Conservation (phyloP, 169 alveolate species). For the Plasmodium inui region DNA sequence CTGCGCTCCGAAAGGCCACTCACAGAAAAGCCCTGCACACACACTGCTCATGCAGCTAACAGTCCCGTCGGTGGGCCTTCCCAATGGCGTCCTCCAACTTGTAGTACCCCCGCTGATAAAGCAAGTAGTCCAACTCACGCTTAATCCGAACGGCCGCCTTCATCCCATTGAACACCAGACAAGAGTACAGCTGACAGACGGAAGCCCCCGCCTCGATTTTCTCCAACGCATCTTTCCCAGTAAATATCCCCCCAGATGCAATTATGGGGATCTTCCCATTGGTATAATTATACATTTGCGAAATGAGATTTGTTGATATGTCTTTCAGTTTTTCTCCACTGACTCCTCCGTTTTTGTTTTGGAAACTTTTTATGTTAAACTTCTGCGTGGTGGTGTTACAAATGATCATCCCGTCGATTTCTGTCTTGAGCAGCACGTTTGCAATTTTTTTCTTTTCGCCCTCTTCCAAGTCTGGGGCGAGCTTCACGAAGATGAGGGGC, state of each 20-base stretch:
- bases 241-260: constrained; percentile 91
- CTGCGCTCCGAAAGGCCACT: no score
- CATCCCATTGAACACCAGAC: constrained; percentile 82
- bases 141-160: constrained; percentile 56
- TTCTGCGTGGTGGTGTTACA: constrained; percentile 88
- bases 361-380: not conserved
- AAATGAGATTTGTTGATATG: constrained; percentile 82
- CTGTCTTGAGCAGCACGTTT: constrained; percentile 84
- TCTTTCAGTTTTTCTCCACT: constrained; percentile 87
- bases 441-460: constrained; percentile 87
- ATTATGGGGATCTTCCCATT: constrained; percentile 86
- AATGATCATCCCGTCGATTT: constrained; percentile 87
- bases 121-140: constrained; percentile 39
- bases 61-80: not conserved
- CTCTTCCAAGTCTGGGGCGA: constrained; percentile 87
- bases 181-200: constrained; percentile 86
- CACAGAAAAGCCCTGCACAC: no score
- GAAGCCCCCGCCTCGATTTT: constrained; percentile 92
- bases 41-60: no score
- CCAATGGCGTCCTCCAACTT: constrained; percentile 70
- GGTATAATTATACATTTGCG: constrained; percentile 86
- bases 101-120: constrained; percentile 67
- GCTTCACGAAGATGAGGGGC: constrained; percentile 59
- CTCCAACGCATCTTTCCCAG: constrained; percentile 88
- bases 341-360: constrained; percentile 87